Base-by-base conservation (phyloP, 257 asterid genomes). In the Leonotis leonurus region DNA sequence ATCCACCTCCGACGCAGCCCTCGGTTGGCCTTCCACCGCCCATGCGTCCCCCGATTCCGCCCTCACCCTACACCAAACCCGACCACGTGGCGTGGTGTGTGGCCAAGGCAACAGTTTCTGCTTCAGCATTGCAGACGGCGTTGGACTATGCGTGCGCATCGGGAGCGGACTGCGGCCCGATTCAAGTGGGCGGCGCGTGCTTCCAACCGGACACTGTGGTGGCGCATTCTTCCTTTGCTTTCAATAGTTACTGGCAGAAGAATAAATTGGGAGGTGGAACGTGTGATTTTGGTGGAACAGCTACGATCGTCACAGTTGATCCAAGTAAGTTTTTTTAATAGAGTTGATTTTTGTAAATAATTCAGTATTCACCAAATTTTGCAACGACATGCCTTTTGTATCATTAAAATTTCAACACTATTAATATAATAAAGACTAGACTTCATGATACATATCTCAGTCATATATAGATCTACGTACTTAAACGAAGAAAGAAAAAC, bases 191-290 rank as follows among this genome's bases (percentile, higher is more conserved):
- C n/a, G 78, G 74, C 18, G 16, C 58, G 44, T 77, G 79, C 74
- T 73, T 24, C 57, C 54, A 45, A 44, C 79, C 77, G 17, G 68
- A 62, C 20, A 73, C 74, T 0, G 26, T 77, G 51, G 25, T 65
- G 0, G 79, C 77, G 6, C 78, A 73, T 36, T 71, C 82, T 2
- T 62, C 82, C 3, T 73, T 45, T 18, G 75, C 79, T 21, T 77
- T 77, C 62, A 77, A 77, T 32, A 77, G 79, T 33, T 77, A 69
- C 13, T 77, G 73, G 76, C 82, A 77, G n/a, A 66, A 20, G 59
- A 73, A 46, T 14, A 70, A 66, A 13, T 30, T 27, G 46, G 33
- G 24, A 17, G 77, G 79, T 11, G 82, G 79, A 7, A 70, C 77
- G 55, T 77, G 82, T 45, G 70, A 66, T 33, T 77, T 77, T 62